A percentile compares a stretch with the other conserved stretches of the same genome.
Conservation (phyloP, 805 yeast species). For the Myxozyma geophila region DNA sequence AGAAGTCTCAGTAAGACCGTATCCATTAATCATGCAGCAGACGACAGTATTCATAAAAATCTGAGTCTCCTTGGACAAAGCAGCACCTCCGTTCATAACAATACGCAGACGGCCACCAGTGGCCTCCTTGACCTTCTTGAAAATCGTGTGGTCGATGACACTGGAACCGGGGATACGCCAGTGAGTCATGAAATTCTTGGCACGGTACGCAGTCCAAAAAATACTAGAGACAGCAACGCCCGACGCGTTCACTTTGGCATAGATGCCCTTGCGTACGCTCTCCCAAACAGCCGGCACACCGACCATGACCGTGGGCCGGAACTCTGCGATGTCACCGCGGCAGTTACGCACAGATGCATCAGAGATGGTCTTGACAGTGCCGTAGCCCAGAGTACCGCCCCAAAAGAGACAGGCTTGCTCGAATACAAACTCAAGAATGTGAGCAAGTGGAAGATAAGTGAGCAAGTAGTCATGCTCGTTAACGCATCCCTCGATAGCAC, state of each 20-base stretch:
- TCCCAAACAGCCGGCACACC: conserved; percentile 99
- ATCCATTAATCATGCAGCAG: conserved; percentile 89
- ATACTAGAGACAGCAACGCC: conserved; percentile 72
- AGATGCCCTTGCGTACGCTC: conserved; percentile 87
- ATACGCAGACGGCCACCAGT: conserved; percentile 87
- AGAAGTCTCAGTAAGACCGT: conserved; percentile 94
- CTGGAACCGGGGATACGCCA: conserved; percentile 75
- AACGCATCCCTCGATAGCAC: conserved; percentile 58
- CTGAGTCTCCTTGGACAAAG: conserved; percentile 81
- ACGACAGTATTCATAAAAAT: conserved; percentile 68
- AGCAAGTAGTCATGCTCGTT: conserved; percentile 69
- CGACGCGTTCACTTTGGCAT: conserved; percentile 69
- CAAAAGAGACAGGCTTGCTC: conserved; percentile 80
- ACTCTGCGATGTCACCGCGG: conserved; percentile 82
- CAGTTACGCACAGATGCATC: conserved; percentile 83
- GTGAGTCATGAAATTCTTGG: conserved; percentile 66
- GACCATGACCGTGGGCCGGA: conserved; percentile 92
- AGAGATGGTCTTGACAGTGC: conserved; percentile 86
- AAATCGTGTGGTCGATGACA: conserved; percentile 71
- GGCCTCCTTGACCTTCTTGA: conserved; percentile 87
- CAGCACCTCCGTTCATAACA: conserved; percentile 90
- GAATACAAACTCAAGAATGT: conserved; percentile 88
- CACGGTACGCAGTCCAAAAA: conserved; percentile 85
- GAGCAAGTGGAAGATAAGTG: conserved; percentile 93
- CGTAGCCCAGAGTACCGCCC: conserved; percentile 92